A percentile compares a stretch with the other conserved stretches of the same genome.
phyloP scores from a whole-genome alignment of 768 basidiomycete genomes.

The Asterophora lycoperdoides region DNA sequence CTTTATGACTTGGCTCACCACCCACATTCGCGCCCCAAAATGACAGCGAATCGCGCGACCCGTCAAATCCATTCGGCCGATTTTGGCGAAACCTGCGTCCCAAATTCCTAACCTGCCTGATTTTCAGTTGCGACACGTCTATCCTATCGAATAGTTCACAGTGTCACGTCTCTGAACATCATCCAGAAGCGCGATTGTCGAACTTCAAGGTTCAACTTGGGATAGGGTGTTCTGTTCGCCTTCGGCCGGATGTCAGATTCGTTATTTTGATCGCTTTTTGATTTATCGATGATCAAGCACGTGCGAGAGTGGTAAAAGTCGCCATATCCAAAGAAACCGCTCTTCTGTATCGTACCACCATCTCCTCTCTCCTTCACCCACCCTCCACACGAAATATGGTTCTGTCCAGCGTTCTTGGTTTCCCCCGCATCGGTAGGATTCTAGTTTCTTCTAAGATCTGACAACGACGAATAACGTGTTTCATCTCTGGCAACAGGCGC shows the following conservation, averaged over 20 bases:
- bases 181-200: no score
- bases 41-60: no score
- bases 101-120: not conserved
- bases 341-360: constrained; percentile 26
- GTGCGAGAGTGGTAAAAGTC: constrained; percentile 32
- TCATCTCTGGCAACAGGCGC: constrained; percentile 50
- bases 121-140: not conserved
- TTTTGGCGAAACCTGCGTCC: not conserved
- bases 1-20: no score
- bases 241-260: not conserved
- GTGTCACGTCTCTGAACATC: not conserved
- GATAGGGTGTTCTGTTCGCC: no score
- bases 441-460: not conserved
- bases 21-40: no score
- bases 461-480: not conserved
- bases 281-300: constrained; percentile 36
- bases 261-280: constrained; percentile 11
- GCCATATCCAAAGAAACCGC: constrained; percentile 19
- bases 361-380: constrained; percentile 22
- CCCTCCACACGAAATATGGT: constrained; percentile 50
- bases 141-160: not conserved
- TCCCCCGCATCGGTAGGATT: constrained; percentile 79
- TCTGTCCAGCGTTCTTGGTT: constrained; percentile 81
- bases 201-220: no score
- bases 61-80: not conserved